Percentiles rank a stretch among this genome's conserved stretches.
These are phyloP conservation scores for Tolypocladium tropicale DNA, from an alignment of 2,329 filamentous ascomycete species.

Conservation along the genomic window DNA sequence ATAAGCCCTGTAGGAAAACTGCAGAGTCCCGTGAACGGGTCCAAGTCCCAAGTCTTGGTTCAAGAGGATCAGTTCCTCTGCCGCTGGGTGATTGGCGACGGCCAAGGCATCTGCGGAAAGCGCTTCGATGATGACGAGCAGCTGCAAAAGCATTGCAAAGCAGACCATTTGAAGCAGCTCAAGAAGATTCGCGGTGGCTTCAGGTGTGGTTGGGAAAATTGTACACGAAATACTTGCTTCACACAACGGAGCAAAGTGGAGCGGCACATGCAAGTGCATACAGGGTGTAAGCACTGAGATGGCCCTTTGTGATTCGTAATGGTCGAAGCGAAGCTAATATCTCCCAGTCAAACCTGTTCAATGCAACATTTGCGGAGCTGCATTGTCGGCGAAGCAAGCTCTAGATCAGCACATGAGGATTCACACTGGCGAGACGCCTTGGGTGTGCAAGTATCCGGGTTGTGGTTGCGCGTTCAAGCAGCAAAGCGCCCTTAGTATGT, in stretches of 20 bases:
- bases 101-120: constrained; percentile 16
- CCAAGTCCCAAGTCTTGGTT: constrained; percentile 8
- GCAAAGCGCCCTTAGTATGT: constrained; percentile 55
- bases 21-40: neutral
- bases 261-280: constrained; percentile 55
- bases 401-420: constrained; percentile 57
- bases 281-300: constrained; percentile 40
- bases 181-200: constrained; percentile 36
- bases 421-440: constrained; percentile 56
- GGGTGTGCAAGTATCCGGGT: constrained; percentile 38
- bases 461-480: constrained; percentile 54
- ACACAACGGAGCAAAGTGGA: constrained; percentile 53
- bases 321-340: constrained; percentile 5
- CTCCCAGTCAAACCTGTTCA: constrained; percentile 46
- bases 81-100: constrained; percentile 18
- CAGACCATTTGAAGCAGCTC: constrained; percentile 35
- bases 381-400: constrained; percentile 57
- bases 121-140: constrained; percentile 33
- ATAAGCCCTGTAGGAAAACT: neutral
- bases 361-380: constrained; percentile 43
- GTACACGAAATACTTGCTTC: constrained; percentile 43
- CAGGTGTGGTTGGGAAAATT: constrained; percentile 46
- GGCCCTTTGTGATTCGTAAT: neutral
- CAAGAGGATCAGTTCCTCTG: constrained; percentile 19
- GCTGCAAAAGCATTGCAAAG: constrained; percentile 45